Base-by-base conservation (phyloP, 495 filamentous ascomycete genomes). In the Xylaria venustula region DNA sequence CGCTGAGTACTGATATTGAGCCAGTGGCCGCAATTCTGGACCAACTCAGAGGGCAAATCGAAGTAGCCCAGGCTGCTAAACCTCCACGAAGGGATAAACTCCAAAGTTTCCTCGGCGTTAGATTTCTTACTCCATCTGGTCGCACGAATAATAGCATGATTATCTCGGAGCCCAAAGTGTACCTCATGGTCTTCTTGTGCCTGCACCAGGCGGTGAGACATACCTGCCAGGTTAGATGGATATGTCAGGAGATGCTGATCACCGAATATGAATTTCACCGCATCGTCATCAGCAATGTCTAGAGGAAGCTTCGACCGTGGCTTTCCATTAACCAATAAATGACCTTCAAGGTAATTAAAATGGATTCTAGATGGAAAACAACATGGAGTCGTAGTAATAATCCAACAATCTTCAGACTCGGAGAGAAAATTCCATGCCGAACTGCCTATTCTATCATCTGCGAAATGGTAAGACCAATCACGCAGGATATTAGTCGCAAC, bases 11-110 rank as follows among this genome's bases (percentile, higher is more conserved):
- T 50, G 4, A 86, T 7, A 47, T 87, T 70, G 3, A 88, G 65
- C 87, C 88, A 90, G 64, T 90, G 88, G 0, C 79, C 64, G 41
- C 77, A 83, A 17, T 79, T 65, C 0, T 77, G 47, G 3, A 85
- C 45, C 12, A 90, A 69, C 6, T 73, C 58, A 0, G 36, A 41
- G 3, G 88, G 86, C 8, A 89, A 67, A 62, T 87, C 84, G 15
- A 73, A 78, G 1, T 14, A 15, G 0, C 8, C 8, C 2, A 19
- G 19, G 8, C 23, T 32, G 36, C 7, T 58, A 34, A 83, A 81
- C 1, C 57, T 56, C 0, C 67, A 26, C 2, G 28, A 32, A 1
- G 71, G 74, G 11, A 84, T 58, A 3, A 79, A 62, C 28, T 82
- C 76, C 2, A 78, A 52, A 7, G 73, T 22, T 4, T 15, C 44